Base-by-base conservation (phyloP, 805 yeast genomes). In the Saccharomyces kudriavzevii region DNA sequence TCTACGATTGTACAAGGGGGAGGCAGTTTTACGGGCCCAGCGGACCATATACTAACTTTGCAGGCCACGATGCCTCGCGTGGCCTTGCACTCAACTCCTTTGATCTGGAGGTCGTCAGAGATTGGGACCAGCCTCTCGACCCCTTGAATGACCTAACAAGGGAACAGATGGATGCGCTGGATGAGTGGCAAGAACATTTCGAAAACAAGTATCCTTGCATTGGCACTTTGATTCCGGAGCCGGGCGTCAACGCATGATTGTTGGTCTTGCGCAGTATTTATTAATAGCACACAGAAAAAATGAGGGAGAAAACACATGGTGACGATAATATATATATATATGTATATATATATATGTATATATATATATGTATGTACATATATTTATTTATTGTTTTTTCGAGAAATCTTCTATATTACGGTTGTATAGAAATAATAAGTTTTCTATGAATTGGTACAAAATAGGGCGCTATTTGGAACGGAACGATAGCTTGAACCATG, bases 61-160 rank as follows among this genome's bases (percentile, higher is more conserved):
- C 97, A 0, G 98, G 98, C 1, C 85, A 88, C 60, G 98, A 92
- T 71, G 97, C 97, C 3, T 85, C 95, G 0, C 77, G 98, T 59
- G 98, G 97, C 0, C 77, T 92, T 53, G 97, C 97, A 0, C 74
- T 80, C 62, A 91, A 90, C 70, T 87, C 96, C 17, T 92, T 91
- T 70, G 97, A 90, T 50, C 59, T 74, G 24, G 79, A 75, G 52
- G 77, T 76, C 67, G 74, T 94, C 27, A 85, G 83, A 40, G 79
- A 84, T 9, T 74, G 88, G 65, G 88, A 84, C 57, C 76, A 85
- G 64, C 95, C 96, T 4, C 79, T 94, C 55, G 99, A 94, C 64
- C 72, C 73, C 5, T 75, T 94, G 54, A 63, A 69, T 0, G 92
- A 82, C 57, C 77, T 94, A 60, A 71, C 75, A 0, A 73, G 71